Evolutionary conservation across 805 yeast genomes (phyloP), one percentile per base, ranked within the genome.

Genomic region (Yarrowia bubula): DNA sequence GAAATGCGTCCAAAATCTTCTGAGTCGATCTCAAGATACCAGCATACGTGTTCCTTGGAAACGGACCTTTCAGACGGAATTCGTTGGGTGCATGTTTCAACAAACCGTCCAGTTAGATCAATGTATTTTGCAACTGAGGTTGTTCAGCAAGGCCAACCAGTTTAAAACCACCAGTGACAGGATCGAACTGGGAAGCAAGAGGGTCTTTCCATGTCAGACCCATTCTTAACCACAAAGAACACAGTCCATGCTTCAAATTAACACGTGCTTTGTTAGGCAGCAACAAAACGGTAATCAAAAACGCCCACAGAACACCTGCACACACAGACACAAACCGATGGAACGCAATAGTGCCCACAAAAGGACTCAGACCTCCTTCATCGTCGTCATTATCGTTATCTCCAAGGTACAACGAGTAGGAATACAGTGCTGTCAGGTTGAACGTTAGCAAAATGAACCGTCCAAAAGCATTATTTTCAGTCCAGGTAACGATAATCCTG

Each of bases 141-240:
- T 75, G 75, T 11, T 71, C 70, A 15, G 68, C 55, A 14, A 75
- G 69, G 0, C 78, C 78, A 0, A 67, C 57, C 35, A 71, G 37
- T 32, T 37, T 28, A 11, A 31, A 31, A 7, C 33, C 55, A 35
- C 66, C 51, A 9, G 70, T 68, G 8, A 38, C 58, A 7, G 65
- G 67, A 15, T 65, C 46, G n/a, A 35, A 47, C 43, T 38, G 35
- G 58, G 51, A 41, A 62, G 66, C 50, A 80, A 82, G 67, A 1
- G 92, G 91, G 68, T 89, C 93, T 69, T 86, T 87, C 96, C 96
- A 90, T 8, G 86, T 80, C 22, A 90, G 81, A 1, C 96, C 96
- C 81, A 90, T 81, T 48, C 92, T 78, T 44, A 90, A 77, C 96
- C 96, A 90, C 22, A 89, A 77, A 2, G 86, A 76, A 0, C 90